These are phyloP conservation scores for Carex cristatella DNA, from an alignment of 176 grass and related monocot genomes.

Conservation along the genomic window DNA sequence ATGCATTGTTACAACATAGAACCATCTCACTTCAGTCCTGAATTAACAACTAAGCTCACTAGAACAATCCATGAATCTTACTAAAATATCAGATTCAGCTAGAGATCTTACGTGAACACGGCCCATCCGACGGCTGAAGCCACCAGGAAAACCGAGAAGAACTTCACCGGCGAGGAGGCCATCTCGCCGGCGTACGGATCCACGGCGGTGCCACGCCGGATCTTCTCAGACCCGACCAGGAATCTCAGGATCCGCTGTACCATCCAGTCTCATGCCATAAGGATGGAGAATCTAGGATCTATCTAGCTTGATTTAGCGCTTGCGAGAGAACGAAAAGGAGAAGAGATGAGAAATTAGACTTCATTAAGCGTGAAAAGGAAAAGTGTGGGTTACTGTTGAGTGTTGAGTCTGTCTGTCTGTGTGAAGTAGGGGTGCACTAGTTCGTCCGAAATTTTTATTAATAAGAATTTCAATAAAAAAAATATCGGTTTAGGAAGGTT, in stretches of 20 bases:
- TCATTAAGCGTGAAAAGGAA: neutral
- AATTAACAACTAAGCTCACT: neutral
- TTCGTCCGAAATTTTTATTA: too few relatives aligned
- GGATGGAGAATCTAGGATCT: neutral
- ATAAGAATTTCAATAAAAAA: too few relatives aligned
- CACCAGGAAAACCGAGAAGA: constrained; percentile 80
- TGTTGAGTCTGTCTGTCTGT: too few relatives aligned
- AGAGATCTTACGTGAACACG: constrained; percentile 73
- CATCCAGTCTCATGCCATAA: constrained; percentile 14
- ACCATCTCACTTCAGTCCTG: neutral
- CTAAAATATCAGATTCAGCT: neutral
- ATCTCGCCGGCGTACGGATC: constrained; percentile 49
- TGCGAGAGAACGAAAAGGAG: neutral
- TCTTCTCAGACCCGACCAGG: constrained; percentile 1
- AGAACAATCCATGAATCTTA: neutral
- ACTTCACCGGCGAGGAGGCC: constrained; percentile 98
- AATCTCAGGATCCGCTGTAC: constrained; percentile 12
- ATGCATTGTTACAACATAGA: neutral
- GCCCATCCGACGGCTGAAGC: constrained; percentile 86
- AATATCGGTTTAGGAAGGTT: too few relatives aligned
- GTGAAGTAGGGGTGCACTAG: too few relatives aligned
- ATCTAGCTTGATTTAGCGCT: neutral
- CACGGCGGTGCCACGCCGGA: constrained; percentile 19
- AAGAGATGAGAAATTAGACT: neutral
- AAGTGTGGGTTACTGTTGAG: neutral